Base-by-base conservation (phyloP, 345 rosid genomes). In the Triadica sebifera region DNA sequence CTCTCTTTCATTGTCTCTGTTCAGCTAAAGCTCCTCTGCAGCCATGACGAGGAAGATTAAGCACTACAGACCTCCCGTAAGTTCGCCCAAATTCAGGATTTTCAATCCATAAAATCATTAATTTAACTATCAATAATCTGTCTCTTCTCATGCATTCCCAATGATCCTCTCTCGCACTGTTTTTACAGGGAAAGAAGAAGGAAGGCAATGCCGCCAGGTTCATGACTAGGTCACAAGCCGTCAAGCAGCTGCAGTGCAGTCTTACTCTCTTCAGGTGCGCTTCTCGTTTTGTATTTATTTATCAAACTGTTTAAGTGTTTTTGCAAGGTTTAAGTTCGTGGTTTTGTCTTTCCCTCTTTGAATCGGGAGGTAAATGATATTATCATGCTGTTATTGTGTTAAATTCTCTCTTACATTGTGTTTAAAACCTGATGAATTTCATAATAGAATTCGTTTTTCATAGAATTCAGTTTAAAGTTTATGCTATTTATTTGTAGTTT, bases 201-300 rank as follows among this genome's bases (percentile, higher is more conserved):
- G 98, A 93, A 84, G 99, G 99, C 65, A 93, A 93, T 79, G 96
- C 89, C 22, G 92, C 97, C 37, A 84, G 88, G 81, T 93, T 90
- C 80, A 74, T 89, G 82, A 90, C 98, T 73, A 86, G 99, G 90
- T 85, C 96, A 22, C 96, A 93, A 79, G 94, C 96, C 16, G 82
- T 88, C 70, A 90, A 89, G 81, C 84, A 76, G 63, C 99, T 95
- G 59, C 97, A 95, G 87, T 93, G 92, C 60, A 84, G 73, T 55
- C 87, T 89, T 5, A 78, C 78, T 50, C 84, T 87, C 24, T 91
- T 95, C 89, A 86, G 99, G 99, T 93, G 37, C 76, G 12, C 12
- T 29, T 51, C 38, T 71, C 34, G 34, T 29, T n/a, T n/a, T n/a
- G n/a, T n/a, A n/a, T n/a, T n/a, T n/a, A n/a, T n/a, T n/a, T 29